phyloP scores from a whole-genome alignment of 495 filamentous ascomycete genomes.

The Staphylotrichum longicolle region DNA sequence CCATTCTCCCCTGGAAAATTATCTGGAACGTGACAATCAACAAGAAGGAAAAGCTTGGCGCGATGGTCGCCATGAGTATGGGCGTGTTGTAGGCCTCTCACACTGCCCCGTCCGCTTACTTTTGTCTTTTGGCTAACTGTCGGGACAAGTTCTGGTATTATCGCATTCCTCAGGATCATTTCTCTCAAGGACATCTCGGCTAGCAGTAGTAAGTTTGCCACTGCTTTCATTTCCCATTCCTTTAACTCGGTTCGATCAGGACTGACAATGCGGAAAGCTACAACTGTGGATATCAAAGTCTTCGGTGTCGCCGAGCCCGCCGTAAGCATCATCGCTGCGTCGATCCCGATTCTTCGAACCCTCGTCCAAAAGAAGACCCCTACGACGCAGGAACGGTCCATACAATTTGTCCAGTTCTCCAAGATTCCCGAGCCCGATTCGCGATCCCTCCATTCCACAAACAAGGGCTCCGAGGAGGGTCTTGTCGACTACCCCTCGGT shows the following conservation, averaged over 20 bases:
- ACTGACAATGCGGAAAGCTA: background rate
- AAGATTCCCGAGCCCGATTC: too few species aligned
- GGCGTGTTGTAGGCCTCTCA: constrained; percentile 18
- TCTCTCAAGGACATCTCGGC: background rate
- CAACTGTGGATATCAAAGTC: background rate
- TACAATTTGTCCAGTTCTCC: too few species aligned
- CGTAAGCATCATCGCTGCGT: background rate
- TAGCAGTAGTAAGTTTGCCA: background rate
- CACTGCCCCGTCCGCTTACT: too few species aligned
- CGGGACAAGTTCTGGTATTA: background rate
- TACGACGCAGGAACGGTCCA: too few species aligned
- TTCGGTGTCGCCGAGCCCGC: background rate
- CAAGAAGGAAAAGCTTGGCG: constrained; percentile 29
- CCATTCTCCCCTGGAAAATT: constrained; percentile 30
- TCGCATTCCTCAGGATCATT: background rate
- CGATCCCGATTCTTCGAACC: too few species aligned
- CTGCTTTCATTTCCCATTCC: background rate
- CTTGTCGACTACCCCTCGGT: too few species aligned
- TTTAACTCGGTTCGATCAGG: background rate
- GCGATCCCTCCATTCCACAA: too few species aligned
- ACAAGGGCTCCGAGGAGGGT: too few species aligned
- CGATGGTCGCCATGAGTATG: constrained; percentile 31
- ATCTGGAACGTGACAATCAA: constrained; percentile 26
- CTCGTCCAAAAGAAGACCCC: too few species aligned
- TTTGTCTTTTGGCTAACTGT: background rate